Evolutionary conservation across 2,329 filamentous ascomycete species (phyloP), one percentile per base, ranked within the genome.

Genomic region (Curvularia verruculosa): DNA sequence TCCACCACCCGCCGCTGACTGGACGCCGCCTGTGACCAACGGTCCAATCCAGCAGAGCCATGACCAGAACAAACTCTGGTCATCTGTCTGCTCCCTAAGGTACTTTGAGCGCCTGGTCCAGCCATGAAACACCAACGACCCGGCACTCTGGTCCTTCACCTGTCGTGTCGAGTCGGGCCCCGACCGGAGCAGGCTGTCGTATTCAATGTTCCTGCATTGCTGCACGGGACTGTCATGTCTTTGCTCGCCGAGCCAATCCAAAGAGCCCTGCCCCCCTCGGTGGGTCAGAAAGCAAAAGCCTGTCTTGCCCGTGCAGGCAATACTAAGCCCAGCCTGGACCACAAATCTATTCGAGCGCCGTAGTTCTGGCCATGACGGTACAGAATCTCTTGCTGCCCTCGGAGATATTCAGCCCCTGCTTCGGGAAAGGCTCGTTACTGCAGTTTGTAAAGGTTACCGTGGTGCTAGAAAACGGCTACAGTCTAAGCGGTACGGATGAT

Each of bases 401-500:
- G 74, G 74, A 73, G 72, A 76, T 74, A 74, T 78, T 77, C 67
- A 74, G 65, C 67, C 63, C 60, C 77, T 72, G 63, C 61, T 74
- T 79, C 74, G 65, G 76, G 77, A 72, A 73, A 75, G 71, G 73
- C 64, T 75, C 73, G 75, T 74, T 74, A 70, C 77, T 80, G 78
- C 78, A 80, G 77, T 77, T 76, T 75, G 69, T 77, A 76, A 78
- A 77, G 78, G 75, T 75, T 76, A 79, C 75, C 73, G 71, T 77
- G 71, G 74, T 76, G 75, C 75, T 77, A 74, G 72, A 74, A 67
- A 71, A 74, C 68, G 72, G 72, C 58, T 72, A 73, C 77, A 76
- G 77, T 72, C 77, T 79, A 76, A 79, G 77, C 76, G 75, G 78
- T 78, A 75, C 76, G 71, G 67, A 76, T 71, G 67, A 67, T 67